Conservation (phyloP, 1,139 yeast species). For the Kurtzmaniella natalensis region DNA sequence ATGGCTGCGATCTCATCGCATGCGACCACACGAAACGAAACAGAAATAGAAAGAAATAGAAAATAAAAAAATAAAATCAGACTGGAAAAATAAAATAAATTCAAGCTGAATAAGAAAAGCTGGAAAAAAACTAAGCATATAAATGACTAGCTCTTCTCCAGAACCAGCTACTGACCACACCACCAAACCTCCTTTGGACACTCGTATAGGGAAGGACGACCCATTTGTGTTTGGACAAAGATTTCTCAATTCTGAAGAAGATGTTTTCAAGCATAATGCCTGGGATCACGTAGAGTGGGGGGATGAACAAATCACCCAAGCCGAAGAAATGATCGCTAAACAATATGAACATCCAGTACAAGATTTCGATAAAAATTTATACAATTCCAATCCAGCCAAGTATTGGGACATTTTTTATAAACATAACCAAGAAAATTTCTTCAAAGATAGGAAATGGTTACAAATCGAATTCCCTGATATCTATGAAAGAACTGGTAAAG, state of each 20-base stretch:
- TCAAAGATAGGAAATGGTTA: conserved; percentile 95
- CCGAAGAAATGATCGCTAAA: conserved; percentile 66
- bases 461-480: conserved; percentile 88
- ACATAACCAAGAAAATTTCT: conserved; percentile 87
- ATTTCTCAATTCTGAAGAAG: conserved; percentile 61
- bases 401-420: conserved; percentile 95
- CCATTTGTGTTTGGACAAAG: conserved; percentile 95
- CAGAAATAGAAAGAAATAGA: too few relatives aligned
- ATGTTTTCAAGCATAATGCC: conserved; percentile 91
- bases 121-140: too few relatives aligned
- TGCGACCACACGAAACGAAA: too few relatives aligned
- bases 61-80: too few relatives aligned
- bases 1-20: too few relatives aligned
- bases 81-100: too few relatives aligned
- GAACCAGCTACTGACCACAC: too few relatives aligned
- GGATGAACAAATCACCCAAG: conserved; percentile 75
- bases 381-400: conserved; percentile 82
- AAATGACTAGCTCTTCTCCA: too few relatives aligned
- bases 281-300: conserved; percentile 99
- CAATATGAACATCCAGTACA: conserved; percentile 82
- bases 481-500: conserved; percentile 69
- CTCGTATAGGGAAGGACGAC: conserved; percentile 74
- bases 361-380: conserved; percentile 76
- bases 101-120: too few relatives aligned
- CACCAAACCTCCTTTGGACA: conserved; percentile 41